Conservation (phyloP, 2,329 filamentous ascomycete species). For the Alternaria panax region DNA sequence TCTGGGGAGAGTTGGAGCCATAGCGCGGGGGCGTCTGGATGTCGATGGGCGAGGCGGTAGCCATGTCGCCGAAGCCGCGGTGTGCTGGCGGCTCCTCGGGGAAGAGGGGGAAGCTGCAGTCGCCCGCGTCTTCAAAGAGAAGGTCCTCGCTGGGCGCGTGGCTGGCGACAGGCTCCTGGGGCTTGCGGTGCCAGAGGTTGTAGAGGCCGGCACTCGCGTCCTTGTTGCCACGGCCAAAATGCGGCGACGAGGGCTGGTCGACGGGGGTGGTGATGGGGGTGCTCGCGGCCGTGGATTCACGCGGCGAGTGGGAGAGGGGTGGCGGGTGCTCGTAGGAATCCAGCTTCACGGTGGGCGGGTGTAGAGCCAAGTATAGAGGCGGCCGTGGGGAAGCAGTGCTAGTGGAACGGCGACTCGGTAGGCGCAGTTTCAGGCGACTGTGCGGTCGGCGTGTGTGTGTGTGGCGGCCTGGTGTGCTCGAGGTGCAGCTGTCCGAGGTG, state of each 20-base stretch:
- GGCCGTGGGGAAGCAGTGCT: slow-evolving; percentile 6
- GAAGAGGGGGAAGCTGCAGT: slow-evolving; percentile 52
- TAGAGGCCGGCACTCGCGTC: slow-evolving; percentile 44
- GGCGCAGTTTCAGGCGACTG: slow-evolving; percentile 18
- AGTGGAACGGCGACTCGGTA: slow-evolving; percentile 18
- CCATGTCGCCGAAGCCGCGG: slow-evolving; percentile 55
- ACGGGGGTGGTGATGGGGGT: slow-evolving; percentile 57
- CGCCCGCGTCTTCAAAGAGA: slow-evolving; percentile 52
- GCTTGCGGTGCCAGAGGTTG: slow-evolving; percentile 57
- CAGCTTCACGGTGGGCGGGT: slow-evolving; percentile 57
- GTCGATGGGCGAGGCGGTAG: slow-evolving; percentile 65
- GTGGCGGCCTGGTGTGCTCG: too few species aligned
- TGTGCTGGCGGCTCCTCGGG: slow-evolving; percentile 40
- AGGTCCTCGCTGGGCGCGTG: slow-evolving; percentile 45
- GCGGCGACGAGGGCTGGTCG: slow-evolving; percentile 52
- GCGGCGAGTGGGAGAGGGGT: slow-evolving; percentile 61
- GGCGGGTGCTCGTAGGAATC: slow-evolving; percentile 62
- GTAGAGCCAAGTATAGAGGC: slow-evolving; percentile 8
- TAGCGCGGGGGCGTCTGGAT: slow-evolving; percentile 62
- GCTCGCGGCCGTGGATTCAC: slow-evolving; percentile 60
- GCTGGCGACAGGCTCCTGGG: slow-evolving; percentile 43
- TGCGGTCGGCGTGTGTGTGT: background rate
- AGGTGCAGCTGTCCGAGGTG: too few species aligned
- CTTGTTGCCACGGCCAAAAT: slow-evolving; percentile 52
- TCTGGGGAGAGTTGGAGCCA: slow-evolving; percentile 66